Conservation (phyloP, 1,139 yeast species). For the Tardiomyces blankii region DNA sequence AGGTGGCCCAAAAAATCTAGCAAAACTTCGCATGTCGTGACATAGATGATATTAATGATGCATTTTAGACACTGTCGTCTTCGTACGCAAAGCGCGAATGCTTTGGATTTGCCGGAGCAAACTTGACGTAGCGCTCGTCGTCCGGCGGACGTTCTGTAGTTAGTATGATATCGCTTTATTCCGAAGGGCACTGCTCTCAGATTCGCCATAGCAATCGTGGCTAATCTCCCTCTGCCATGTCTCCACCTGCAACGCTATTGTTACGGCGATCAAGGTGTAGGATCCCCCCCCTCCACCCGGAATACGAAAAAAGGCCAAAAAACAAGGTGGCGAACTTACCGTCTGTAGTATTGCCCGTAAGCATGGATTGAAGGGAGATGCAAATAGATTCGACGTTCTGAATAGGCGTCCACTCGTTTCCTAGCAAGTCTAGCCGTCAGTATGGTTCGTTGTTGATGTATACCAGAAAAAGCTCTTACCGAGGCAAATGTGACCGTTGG, state of each 20-base stretch:
- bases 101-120: slow-evolving; percentile 51
- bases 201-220: too few species aligned
- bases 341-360: slow-evolving; percentile 33
- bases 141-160: slow-evolving; percentile 37
- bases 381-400: slow-evolving; percentile 45
- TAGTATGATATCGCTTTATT: background rate
- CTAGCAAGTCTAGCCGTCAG: slow-evolving; percentile 35
- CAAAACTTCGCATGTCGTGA: too few species aligned
- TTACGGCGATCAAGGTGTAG: too few species aligned
- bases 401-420: slow-evolving; percentile 66
- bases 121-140: slow-evolving; percentile 35
- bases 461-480: slow-evolving; percentile 24
- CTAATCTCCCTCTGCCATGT: too few species aligned
- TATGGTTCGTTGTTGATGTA: too few species aligned
- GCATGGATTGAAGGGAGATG: slow-evolving; percentile 55
- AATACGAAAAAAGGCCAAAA: too few species aligned
- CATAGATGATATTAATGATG: too few species aligned
- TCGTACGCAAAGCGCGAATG: slow-evolving; percentile 28
- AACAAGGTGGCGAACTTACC: too few species aligned
- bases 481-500: slow-evolving; percentile 65
- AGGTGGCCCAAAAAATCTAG: too few species aligned
- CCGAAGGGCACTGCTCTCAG: background rate
- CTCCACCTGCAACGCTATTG: too few species aligned
- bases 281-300: too few species aligned
- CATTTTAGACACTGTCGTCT: slow-evolving; percentile 38